These are phyloP conservation scores for Mortierella sp. DNA, from an alignment of 371 early-diverging fungal species.

Conservation along the genomic window DNA sequence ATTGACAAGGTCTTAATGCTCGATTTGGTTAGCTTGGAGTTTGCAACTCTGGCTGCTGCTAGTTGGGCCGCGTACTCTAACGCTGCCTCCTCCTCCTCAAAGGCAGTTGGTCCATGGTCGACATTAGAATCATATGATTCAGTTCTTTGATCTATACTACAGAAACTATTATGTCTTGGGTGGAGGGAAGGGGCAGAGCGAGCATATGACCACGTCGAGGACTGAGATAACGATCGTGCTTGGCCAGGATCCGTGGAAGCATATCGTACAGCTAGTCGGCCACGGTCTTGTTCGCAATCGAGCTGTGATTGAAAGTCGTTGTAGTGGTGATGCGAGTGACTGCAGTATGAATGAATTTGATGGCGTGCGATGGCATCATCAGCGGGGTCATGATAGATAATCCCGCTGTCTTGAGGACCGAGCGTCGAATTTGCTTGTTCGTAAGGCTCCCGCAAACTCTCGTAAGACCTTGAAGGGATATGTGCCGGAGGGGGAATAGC, in stretches of 20 bases:
- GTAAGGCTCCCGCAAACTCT: neutral
- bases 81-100: conserved; percentile 38
- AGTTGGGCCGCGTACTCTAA: conserved; percentile 25
- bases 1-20: neutral
- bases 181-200: conserved; percentile 6
- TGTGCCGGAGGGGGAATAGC: neutral
- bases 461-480: neutral
- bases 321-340: neutral
- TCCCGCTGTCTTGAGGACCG: neutral
- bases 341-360: neutral
- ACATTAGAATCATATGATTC: conserved; percentile 92
- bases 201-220: neutral
- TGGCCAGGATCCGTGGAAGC: neutral
- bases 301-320: neutral
- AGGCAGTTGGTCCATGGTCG: conserved; percentile 24
- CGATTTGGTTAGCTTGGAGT: neutral
- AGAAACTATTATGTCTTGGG: conserved; percentile 37
- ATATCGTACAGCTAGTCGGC: neutral
- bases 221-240: neutral
- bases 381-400: neutral
- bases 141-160: conserved; percentile 80
- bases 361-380: conserved; percentile 54
- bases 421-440: neutral
- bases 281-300: neutral
- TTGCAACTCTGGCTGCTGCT: conserved; percentile 7